Percentiles rank a stretch among this genome's conserved stretches.
Evolutionary conservation across 2,329 filamentous ascomycete genomes (phyloP).

Genomic region (Ophiostoma quercus): DNA sequence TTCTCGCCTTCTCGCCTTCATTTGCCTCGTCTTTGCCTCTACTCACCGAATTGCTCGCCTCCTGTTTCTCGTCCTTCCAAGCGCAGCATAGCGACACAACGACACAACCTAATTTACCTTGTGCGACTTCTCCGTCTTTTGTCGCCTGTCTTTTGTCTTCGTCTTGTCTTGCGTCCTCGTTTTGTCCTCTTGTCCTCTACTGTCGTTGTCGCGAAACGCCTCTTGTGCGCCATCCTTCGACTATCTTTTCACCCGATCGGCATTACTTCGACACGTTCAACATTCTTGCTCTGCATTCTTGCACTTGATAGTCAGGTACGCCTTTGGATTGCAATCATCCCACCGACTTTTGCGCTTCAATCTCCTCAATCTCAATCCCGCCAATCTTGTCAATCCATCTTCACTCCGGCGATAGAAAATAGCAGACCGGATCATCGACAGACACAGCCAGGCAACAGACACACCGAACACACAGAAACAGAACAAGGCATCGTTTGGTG

Average conservation of each 20-base stretch:
- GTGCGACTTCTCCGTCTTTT: not conserved
- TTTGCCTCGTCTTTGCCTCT: not conserved
- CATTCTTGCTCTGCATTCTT: not conserved
- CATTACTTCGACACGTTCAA: not conserved
- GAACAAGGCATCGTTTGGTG: not conserved
- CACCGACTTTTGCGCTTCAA: not conserved
- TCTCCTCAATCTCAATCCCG: not conserved
- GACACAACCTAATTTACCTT: constrained; percentile 10
- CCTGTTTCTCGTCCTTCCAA: not conserved
- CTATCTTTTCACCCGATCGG: not conserved
- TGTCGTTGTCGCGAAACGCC: not conserved
- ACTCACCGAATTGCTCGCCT: not conserved
- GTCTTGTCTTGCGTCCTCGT: not conserved
- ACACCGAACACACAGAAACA: not conserved
- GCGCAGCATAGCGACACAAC: constrained; percentile 15
- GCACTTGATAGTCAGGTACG: constrained; percentile 14
- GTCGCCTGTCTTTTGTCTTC: not conserved
- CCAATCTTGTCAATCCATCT: not conserved
- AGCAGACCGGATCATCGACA: not conserved
- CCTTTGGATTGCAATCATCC: not conserved
- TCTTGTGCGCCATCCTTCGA: constrained; percentile 6
- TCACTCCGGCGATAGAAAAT: not conserved
- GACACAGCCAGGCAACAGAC: not conserved
- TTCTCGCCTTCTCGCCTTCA: not conserved
- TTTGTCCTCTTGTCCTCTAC: not conserved